Evolutionary conservation across 169 alveolate species (phyloP).

Genomic region (Cystoisospora suis): DNA sequence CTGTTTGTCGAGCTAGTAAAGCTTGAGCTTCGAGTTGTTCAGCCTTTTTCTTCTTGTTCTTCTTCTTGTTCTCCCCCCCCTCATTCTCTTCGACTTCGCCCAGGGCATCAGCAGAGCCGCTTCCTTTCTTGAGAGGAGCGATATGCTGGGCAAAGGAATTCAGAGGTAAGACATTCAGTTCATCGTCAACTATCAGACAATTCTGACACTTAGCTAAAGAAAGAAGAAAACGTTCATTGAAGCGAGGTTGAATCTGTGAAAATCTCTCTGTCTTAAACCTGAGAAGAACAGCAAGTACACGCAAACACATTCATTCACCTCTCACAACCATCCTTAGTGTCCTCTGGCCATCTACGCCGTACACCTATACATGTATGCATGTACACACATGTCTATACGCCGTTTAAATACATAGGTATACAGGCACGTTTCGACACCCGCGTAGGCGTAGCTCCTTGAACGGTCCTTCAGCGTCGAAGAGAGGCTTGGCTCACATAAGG

Average conservation of each 20-base stretch:
- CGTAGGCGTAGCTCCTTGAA: no score
- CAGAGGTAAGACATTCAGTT: conserved; percentile 97
- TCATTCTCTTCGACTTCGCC: neutral
- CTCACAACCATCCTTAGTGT: no score
- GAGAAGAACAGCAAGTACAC: no score
- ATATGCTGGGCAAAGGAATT: neutral
- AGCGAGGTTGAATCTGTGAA: conserved; percentile 89
- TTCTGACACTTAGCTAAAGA: conserved; percentile 72
- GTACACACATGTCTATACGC: no score
- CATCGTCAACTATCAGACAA: conserved; percentile 97
- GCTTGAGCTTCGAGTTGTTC: neutral
- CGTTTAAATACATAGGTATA: no score
- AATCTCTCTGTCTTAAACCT: conserved; percentile 28
- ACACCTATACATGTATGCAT: no score
- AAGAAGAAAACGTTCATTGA: conserved; percentile 92
- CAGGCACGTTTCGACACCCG: no score
- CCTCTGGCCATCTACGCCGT: no score
- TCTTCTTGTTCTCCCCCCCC: neutral
- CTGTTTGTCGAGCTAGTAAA: neutral
- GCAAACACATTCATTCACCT: no score
- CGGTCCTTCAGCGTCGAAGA: no score
- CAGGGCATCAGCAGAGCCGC: neutral
- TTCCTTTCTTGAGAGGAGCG: neutral
- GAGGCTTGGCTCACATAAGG: no score
- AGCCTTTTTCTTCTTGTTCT: neutral